A percentile compares a stretch with the other conserved stretches of the same genome.
phyloP scores from a whole-genome alignment of 2,329 filamentous ascomycete genomes.

The Podosphaera xanthii region DNA sequence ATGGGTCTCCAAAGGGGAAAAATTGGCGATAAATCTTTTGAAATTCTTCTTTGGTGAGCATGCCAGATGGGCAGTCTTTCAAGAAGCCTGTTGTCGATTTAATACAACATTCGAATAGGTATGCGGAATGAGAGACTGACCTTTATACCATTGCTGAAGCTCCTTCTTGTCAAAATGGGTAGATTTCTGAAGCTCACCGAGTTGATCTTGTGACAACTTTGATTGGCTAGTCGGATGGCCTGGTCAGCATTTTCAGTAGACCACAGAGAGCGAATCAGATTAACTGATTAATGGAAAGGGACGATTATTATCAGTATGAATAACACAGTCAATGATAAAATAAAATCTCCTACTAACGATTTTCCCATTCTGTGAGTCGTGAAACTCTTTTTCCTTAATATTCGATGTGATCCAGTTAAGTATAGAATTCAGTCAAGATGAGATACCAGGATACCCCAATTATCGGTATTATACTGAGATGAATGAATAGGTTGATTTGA shows the following conservation, averaged over 20 bases:
- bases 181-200: conserved; percentile 82
- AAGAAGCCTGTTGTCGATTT: conserved; percentile 49
- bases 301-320: background rate
- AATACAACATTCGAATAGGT: background rate
- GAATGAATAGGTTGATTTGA: no score
- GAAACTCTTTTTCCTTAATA: no score
- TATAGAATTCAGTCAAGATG: no score
- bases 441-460: no score
- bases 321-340: background rate
- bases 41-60: conserved; percentile 94
- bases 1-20: conserved; percentile 95
- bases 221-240: conserved; percentile 46
- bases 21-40: conserved; percentile 99
- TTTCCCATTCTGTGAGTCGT: conserved; percentile 23
- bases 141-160: conserved; percentile 99
- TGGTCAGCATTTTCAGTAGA: no score
- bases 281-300: background rate
- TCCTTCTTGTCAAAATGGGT: conserved; percentile 99
- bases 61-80: conserved; percentile 92
- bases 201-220: conserved; percentile 91
- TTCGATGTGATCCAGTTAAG: no score
- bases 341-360: conserved; percentile 23
- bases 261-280: background rate
- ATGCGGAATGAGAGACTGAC: conserved; percentile 25
- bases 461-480: no score